Percentiles rank a stretch among this genome's conserved stretches.
Conservation (phyloP, 108 stramenopile genomes). For the Nitzschia putrida region DNA sequence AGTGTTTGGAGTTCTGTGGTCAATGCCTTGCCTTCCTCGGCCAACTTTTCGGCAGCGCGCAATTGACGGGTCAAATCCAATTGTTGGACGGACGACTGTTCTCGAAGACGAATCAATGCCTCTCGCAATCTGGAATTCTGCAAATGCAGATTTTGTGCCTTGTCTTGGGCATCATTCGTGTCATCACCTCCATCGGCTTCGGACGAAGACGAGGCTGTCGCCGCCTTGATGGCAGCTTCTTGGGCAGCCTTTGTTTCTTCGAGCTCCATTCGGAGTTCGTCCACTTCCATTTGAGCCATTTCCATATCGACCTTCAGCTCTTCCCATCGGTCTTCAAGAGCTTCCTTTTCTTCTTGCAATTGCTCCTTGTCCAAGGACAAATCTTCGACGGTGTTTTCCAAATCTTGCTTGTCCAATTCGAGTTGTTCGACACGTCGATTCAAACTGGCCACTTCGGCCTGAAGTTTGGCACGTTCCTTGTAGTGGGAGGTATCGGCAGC, state of each 20-base stretch:
- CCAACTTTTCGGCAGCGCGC: slow-evolving; percentile 56
- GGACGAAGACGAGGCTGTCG: not conserved
- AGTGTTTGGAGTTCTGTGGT: slow-evolving; percentile 47
- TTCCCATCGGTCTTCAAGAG: slow-evolving; percentile 68
- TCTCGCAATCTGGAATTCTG: slow-evolving; percentile 85
- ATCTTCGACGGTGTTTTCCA: slow-evolving; percentile 75
- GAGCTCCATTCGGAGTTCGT: slow-evolving; percentile 69
- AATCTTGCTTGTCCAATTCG: slow-evolving; percentile 63
- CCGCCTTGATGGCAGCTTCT: slow-evolving; percentile 14
- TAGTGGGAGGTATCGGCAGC: slow-evolving; percentile 49
- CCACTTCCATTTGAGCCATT: slow-evolving; percentile 78
- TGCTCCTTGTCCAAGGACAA: slow-evolving; percentile 83
- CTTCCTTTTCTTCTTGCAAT: slow-evolving; percentile 77
- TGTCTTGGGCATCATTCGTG: slow-evolving; percentile 44
- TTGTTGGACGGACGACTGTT: slow-evolving; percentile 76
- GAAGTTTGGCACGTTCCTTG: slow-evolving; percentile 73
- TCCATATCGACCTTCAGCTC: slow-evolving; percentile 78
- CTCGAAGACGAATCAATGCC: slow-evolving; percentile 74
- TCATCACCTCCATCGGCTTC: slow-evolving; percentile 19
- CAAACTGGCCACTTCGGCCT: slow-evolving; percentile 60
- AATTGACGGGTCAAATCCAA: slow-evolving; percentile 68
- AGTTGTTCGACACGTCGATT: slow-evolving; percentile 70
- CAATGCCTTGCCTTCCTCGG: slow-evolving; percentile 37
- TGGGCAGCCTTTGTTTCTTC: slow-evolving; percentile 48
- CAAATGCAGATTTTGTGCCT: slow-evolving; percentile 58